Percentiles rank a stretch among this genome's conserved stretches.
These are phyloP conservation scores for Linaria vulgaris DNA, from an alignment of 257 asterid species.

Conservation along the genomic window DNA sequence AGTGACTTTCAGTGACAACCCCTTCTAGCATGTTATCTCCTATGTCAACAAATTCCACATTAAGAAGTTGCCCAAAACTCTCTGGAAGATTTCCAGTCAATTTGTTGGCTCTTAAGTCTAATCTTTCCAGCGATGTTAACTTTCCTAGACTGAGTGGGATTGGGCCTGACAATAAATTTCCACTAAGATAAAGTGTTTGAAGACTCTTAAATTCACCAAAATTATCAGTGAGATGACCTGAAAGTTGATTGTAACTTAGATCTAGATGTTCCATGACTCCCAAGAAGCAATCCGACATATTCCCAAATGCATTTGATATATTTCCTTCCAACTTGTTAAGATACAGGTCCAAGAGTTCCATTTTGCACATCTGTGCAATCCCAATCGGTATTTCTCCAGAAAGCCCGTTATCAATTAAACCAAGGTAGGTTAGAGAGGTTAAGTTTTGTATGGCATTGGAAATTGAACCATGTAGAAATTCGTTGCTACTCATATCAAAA, in stretches of 20 bases:
- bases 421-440: constrained; percentile 24
- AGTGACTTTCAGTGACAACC: constrained; percentile 31
- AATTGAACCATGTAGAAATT: constrained; percentile 30
- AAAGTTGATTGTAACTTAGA: constrained; percentile 7
- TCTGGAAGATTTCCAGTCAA: constrained; percentile 40
- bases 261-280: constrained; percentile 1
- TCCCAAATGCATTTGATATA: constrained; percentile 26
- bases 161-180: constrained; percentile 25
- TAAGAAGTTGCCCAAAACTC: constrained; percentile 33
- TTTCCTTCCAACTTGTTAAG: constrained; percentile 27
- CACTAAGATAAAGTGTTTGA: neutral
- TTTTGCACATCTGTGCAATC: constrained; percentile 23
- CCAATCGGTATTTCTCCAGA: constrained; percentile 32
- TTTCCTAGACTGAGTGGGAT: constrained; percentile 32
- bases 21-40: constrained; percentile 29
- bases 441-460: constrained; percentile 29
- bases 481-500: neutral
- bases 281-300: constrained; percentile 28
- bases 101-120: constrained; percentile 19
- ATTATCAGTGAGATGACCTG: constrained; percentile 24
- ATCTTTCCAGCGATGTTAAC: constrained; percentile 6
- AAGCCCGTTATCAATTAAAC: constrained; percentile 22
- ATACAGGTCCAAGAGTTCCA: constrained; percentile 1
- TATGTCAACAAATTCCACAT: neutral
- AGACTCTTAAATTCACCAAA: constrained; percentile 28